Conservation (phyloP, 139 green algal species). For the Tetradesmus obliquus region DNA sequence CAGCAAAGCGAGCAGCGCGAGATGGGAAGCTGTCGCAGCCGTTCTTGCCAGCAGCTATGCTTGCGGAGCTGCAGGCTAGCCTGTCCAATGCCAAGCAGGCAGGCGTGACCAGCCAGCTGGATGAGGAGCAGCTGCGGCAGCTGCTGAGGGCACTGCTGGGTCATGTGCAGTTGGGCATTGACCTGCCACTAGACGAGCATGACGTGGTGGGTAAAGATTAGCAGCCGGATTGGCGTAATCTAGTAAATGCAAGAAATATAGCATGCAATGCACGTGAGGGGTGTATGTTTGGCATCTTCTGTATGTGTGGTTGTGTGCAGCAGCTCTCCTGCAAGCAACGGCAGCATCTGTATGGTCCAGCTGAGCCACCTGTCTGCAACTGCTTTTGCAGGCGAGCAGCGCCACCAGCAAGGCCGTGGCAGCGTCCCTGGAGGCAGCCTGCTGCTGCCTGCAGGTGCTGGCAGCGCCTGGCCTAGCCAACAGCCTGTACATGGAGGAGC, state of each 20-base stretch:
- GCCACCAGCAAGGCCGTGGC: not conserved
- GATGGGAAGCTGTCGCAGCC: not conserved
- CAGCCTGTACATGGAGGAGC: slow-evolving; percentile 44
- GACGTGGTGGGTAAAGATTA: slow-evolving; percentile 2
- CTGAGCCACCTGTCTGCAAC: not conserved
- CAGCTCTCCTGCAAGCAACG: not conserved
- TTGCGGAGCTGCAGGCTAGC: slow-evolving; percentile 9
- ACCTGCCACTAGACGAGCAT: slow-evolving; percentile 10
- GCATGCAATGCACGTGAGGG: not conserved
- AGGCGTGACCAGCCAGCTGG: not conserved
- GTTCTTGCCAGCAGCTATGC: slow-evolving; percentile 12
- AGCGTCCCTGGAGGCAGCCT: slow-evolving; percentile 48
- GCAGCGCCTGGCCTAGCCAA: slow-evolving; percentile 57
- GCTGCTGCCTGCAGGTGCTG: slow-evolving; percentile 56
- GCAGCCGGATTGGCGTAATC: not conserved
- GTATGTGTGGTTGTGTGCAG: not conserved
- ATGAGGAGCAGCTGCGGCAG: slow-evolving; percentile 30
- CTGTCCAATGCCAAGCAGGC: slow-evolving; percentile 17
- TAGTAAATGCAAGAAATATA: not conserved
- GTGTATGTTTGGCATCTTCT: not conserved
- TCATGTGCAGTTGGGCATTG: slow-evolving; percentile 30
- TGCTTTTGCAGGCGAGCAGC: not conserved
- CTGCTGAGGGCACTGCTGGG: slow-evolving; percentile 32
- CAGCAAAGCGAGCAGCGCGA: no score
- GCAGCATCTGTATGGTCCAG: not conserved